Evolutionary conservation across 108 stramenopile species (phyloP), one percentile per base, ranked within the genome.

Genomic region (Hondaea fermentalgiana): DNA sequence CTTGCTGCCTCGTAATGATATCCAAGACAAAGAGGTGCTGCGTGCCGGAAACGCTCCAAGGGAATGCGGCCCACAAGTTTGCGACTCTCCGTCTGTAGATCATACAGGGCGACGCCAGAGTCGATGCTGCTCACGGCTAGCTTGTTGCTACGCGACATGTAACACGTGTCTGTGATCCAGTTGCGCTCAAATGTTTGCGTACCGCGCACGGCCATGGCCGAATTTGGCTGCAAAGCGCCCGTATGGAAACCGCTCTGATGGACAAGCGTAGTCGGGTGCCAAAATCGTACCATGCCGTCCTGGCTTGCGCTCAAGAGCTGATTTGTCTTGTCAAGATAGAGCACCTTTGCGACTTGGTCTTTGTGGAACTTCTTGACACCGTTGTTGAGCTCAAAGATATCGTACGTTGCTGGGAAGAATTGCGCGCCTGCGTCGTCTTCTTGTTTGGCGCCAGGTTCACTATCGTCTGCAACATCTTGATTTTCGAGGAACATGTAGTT

Each of bases 251-350:
- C 35, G 59, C 76, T 49, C 44, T 83, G 57, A 87, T 71, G 90
- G 14, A 60, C 90, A 4, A 90, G 87, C 55, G 92, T 92, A 5
- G 72, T 87, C 58, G 91, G 89, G 90, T 90, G 45, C 92, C 92
- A 92, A 88, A 92, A 92, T 29, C 90, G 57, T 23, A 92, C 60
- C 16, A 60, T 87, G 23, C 92, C 92, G 71, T 92, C 92, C 25
- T 91, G 42, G 45, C 91, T 69, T 25, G 90, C 91, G 12, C 91
- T 92, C 8, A 91, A 55, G 90, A 90, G 91, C 71, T 91, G 71
- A 16, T 88, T 72, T 5, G 91, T 88, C 21, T 90, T 72, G 44
- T 92, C 91, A 19, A 92, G 44, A 60, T 58, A 89, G 55, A 92
- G 72, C 4, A 92, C 8, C 23, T 35, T 5, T 12, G 88, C 88